phyloP scores from a whole-genome alignment of 208 protist species.

The Leptomonas seymouri region DNA sequence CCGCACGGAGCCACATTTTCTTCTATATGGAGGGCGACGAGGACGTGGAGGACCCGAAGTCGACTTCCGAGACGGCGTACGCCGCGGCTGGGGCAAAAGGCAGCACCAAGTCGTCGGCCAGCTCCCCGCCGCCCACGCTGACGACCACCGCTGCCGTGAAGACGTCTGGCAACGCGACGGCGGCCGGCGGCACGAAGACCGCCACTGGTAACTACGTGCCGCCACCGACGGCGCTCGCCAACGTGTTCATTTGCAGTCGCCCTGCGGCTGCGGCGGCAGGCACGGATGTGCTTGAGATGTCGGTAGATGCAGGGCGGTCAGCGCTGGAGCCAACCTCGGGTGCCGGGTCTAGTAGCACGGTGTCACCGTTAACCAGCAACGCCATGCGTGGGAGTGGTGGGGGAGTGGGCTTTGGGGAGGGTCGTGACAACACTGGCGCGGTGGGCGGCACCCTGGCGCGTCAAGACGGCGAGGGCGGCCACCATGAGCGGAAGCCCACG shows the following conservation, averaged over 20 bases:
- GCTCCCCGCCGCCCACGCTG: slow-evolving; percentile 9
- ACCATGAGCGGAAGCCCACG: slow-evolving; percentile 31
- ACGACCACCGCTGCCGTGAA: slow-evolving; percentile 26
- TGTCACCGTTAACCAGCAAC: slow-evolving; percentile 16
- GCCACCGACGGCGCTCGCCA: slow-evolving; percentile 48
- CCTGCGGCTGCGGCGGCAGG: slow-evolving; percentile 57
- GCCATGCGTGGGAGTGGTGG: background rate
- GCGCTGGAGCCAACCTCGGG: slow-evolving; percentile 11
- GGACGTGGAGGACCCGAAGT: slow-evolving; percentile 5
- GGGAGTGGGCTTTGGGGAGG: slow-evolving; percentile 1
- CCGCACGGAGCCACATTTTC: slow-evolving; percentile 16
- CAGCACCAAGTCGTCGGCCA: background rate
- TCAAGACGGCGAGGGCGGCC: slow-evolving; percentile 14
- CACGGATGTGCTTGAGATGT: slow-evolving; percentile 57
- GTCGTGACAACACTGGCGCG: background rate
- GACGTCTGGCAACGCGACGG: slow-evolving; percentile 21
- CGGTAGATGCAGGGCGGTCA: background rate
- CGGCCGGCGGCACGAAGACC: slow-evolving; percentile 23
- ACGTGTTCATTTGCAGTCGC: slow-evolving; percentile 75
- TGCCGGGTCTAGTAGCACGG: slow-evolving; percentile 3
- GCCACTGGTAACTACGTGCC: slow-evolving; percentile 34
- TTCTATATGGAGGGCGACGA: slow-evolving; percentile 9
- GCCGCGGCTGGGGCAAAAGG: background rate
- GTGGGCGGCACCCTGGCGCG: slow-evolving; percentile 2
- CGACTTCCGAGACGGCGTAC: background rate